Base-by-base conservation (phyloP, 192 early-diverging fungal species). In the Backusella luteola region DNA sequence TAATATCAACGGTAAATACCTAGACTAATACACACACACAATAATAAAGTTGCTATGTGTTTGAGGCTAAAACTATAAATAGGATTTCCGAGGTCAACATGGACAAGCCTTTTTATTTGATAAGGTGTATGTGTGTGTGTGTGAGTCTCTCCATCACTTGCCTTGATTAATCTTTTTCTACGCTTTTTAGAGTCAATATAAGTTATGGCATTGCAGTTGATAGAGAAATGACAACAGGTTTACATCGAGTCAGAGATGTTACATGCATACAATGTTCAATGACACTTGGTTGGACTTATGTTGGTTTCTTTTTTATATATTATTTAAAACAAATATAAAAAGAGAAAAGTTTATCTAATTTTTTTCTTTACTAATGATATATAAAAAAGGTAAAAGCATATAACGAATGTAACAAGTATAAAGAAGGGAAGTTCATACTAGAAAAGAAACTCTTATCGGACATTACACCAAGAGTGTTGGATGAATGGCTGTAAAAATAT, bases 371-470 rank as follows among this genome's bases (percentile, higher is more conserved):
- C n/a, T 63, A n/a, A 66, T 73, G 17, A 38, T 42, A 42, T 38
- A 26, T 68, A 67, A 69, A 52, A 53, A 42, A 80, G 80, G 66
- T 81, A 52, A 81, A 81, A 41, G 80, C 80, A 26, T 81, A 69
- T 74, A 73, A 75, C 66, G 69, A 78, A 14, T 66, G 66, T 23
- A 77, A 81, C 76, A 74, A 78, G 69, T 81, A 81, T 70, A 81
- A 81, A 34, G 80, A 81, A 78, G 80, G 80, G 42, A 77, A 77
- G 35, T 81, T 77, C 41, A 78, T 81, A 34, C 38, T 81, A 21
- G 80, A 81, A 66, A 77, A 69, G 29, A 74, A 67, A 39, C 63
- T 81, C 34, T 11, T 81, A 5, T 34, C 66, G 8, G 75, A 72
- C 6, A 67, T 80, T 17, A 49, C 70, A 46, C 42, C 70, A 63